phyloP scores from a whole-genome alignment of 495 filamentous ascomycete genomes.

The Rusavskia elegans region DNA sequence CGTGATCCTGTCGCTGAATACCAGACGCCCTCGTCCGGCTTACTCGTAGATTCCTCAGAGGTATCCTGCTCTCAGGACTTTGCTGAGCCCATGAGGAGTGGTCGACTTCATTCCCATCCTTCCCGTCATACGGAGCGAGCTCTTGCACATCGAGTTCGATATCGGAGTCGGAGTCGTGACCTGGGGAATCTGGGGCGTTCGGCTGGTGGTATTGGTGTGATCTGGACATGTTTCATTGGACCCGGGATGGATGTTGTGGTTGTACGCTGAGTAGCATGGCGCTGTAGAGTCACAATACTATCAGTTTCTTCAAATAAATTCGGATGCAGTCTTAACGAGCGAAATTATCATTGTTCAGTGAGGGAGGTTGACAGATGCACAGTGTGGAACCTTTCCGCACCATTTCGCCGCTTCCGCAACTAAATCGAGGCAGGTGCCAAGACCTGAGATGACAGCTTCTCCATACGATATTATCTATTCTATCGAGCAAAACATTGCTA shows the following conservation, averaged over 20 bases:
- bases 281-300: too few species aligned
- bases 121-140: conserved; percentile 42
- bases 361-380: too few species aligned
- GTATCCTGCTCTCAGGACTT: conserved; percentile 37
- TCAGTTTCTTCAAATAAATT: too few species aligned
- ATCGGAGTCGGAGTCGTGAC: conserved; percentile 45
- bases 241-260: background rate
- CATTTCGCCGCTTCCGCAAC: background rate
- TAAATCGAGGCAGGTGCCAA: background rate
- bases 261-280: too few species aligned
- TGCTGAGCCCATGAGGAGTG: conserved; percentile 22
- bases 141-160: conserved; percentile 52
- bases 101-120: conserved; percentile 18
- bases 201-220: conserved; percentile 26
- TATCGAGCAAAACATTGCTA: too few species aligned
- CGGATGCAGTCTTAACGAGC: too few species aligned
- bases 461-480: background rate
- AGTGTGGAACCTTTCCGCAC: too few species aligned
- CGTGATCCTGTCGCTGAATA: conserved; percentile 28
- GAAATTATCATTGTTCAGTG: too few species aligned
- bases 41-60: conserved; percentile 54
- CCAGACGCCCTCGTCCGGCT: conserved; percentile 46
- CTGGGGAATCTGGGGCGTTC: conserved; percentile 32
- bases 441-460: background rate
- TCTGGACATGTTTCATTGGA: conserved; percentile 13